phyloP scores from a whole-genome alignment of 306 rosid species.

The Vigna radiata region DNA sequence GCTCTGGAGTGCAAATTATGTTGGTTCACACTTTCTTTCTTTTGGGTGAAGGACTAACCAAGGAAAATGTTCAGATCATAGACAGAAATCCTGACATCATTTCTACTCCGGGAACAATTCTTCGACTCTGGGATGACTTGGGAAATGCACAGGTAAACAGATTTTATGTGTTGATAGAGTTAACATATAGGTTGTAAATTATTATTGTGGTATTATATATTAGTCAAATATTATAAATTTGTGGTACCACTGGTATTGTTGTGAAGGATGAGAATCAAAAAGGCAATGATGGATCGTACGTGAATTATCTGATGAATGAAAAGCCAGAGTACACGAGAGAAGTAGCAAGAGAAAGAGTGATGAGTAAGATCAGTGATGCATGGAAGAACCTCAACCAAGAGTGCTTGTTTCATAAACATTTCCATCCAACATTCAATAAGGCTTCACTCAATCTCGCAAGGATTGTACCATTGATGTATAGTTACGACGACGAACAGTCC shows the following conservation, averaged over 20 bases:
- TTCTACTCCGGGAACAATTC: conserved; percentile 59
- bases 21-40: conserved; percentile 63
- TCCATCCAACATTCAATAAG: conserved; percentile 36
- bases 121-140: conserved; percentile 83
- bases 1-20: conserved; percentile 63
- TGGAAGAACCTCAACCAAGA: conserved; percentile 68
- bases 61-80: conserved; percentile 44
- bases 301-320: conserved; percentile 51
- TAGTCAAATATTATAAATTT: too few relatives aligned
- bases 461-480: conserved; percentile 62
- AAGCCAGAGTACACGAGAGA: background rate
- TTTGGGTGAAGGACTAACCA: conserved; percentile 57
- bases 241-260: too few relatives aligned
- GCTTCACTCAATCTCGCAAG: conserved; percentile 63
- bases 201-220: too few relatives aligned
- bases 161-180: background rate
- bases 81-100: conserved; percentile 50
- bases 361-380: conserved; percentile 43
- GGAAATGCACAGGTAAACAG: conserved; percentile 62
- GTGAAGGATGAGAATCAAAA: conserved; percentile 65
- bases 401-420: conserved; percentile 41
- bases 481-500: conserved; percentile 54
- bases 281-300: conserved; percentile 66
- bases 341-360: conserved; percentile 39
- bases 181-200: too few relatives aligned